phyloP scores from a whole-genome alignment of 768 basidiomycete species.

The Pleurotus citrinopileatus region DNA sequence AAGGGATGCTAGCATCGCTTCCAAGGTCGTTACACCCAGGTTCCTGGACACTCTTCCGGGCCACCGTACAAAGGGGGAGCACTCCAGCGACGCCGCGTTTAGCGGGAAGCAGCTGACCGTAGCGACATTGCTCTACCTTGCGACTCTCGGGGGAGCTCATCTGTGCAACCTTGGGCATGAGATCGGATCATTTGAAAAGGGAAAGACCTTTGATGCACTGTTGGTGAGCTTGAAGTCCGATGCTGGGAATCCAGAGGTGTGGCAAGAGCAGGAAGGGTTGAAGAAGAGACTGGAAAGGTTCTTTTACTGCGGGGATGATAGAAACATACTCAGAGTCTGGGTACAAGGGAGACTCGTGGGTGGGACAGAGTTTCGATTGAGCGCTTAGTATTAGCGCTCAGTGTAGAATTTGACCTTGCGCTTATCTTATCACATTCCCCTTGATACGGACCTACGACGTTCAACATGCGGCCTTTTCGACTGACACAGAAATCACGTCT shows the following conservation, averaged over 20 bases:
- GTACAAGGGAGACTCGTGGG: slow-evolving; percentile 81
- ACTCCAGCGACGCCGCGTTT: slow-evolving; percentile 35
- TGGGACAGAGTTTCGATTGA: slow-evolving; percentile 41
- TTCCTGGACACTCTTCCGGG: slow-evolving; percentile 13
- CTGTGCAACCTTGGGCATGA: slow-evolving; percentile 68
- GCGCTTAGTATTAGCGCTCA: not conserved
- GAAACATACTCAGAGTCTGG: slow-evolving; percentile 79
- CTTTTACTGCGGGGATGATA: slow-evolving; percentile 82
- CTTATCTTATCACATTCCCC: slow-evolving; percentile 2
- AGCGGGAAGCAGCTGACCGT: slow-evolving; percentile 63
- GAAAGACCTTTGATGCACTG: slow-evolving; percentile 90
- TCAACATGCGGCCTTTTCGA: slow-evolving; percentile 5
- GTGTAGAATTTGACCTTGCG: not conserved
- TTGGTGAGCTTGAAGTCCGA: slow-evolving; percentile 57
- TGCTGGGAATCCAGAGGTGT: slow-evolving; percentile 40
- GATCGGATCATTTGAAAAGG: slow-evolving; percentile 73
- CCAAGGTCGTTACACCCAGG: slow-evolving; percentile 68
- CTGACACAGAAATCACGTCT: slow-evolving; percentile 1
- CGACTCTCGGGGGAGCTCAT: slow-evolving; percentile 87
- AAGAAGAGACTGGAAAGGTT: slow-evolving; percentile 75
- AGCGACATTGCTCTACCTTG: slow-evolving; percentile 80
- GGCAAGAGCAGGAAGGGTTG: slow-evolving; percentile 34
- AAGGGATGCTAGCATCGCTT: slow-evolving; percentile 74
- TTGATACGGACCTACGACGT: not conserved
- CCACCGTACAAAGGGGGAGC: not conserved